These are phyloP conservation scores for Sphaerulina vaccinii DNA, from an alignment of 2,329 filamentous ascomycete species.

Conservation along the genomic window DNA sequence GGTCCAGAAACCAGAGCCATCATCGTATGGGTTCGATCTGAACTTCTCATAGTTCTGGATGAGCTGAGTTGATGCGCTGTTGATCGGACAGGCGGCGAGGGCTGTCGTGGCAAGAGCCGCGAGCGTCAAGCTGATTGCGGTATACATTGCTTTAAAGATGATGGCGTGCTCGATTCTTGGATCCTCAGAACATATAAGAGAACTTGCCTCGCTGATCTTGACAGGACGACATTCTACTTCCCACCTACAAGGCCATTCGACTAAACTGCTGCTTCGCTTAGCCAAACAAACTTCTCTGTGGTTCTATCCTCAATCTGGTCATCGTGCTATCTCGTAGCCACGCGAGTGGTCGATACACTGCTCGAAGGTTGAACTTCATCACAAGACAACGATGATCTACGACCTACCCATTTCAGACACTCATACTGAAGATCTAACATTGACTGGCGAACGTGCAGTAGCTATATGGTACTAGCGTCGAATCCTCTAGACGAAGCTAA, in stretches of 20 bases:
- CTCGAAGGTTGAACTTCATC: background rate
- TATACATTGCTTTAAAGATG: no score
- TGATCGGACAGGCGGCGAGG: conserved; percentile 1
- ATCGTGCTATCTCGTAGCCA: background rate
- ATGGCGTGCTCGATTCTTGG: no score
- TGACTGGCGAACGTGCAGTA: background rate
- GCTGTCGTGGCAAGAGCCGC: background rate
- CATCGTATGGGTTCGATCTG: conserved; percentile 2
- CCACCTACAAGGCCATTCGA: no score
- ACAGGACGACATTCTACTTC: no score
- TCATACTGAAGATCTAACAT: background rate
- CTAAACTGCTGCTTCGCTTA: no score
- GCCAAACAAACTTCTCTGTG: no score
- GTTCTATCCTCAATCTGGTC: no score
- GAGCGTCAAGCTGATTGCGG: no score
- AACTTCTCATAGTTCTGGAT: conserved; percentile 7
- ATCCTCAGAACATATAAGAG: no score
- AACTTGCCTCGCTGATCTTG: background rate
- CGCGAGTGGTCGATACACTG: background rate
- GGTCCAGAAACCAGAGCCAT: conserved; percentile 8
- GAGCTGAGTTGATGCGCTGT: conserved; percentile 2
- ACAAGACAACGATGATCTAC: background rate
- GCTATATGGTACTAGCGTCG: background rate
- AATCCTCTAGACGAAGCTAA: no score
- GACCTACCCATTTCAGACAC: background rate